Base-by-base conservation (phyloP, 768 basidiomycete species). In the Suillus fuscotomentosus region DNA sequence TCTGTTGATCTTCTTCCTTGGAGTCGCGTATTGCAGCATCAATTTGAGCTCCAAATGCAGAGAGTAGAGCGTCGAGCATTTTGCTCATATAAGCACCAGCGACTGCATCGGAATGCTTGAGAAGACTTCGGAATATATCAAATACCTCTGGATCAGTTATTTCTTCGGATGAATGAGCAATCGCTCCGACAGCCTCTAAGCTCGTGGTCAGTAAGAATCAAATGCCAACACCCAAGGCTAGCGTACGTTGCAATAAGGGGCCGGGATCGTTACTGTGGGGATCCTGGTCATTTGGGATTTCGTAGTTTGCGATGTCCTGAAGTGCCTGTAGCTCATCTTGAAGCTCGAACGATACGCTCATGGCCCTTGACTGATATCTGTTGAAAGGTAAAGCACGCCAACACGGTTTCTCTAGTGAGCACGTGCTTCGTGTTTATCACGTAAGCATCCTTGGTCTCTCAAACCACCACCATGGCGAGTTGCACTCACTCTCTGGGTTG, bases 61-160 rank as follows among this genome's bases (percentile, higher is more conserved):
- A 96, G 1, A 86, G 79, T 63, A 97, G 83, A 3, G 92, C 90
- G 77, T 99, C 97, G 54, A 98, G 83, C 0, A 97, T 80, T 74
- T 97, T 97, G 79, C 79, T 88, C 85, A 97, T 90, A 56, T 88
- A 79, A 0, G 82, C 69, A 27, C 86, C 87, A 5, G 86, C 83
- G 8, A 95, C 84, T 3, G 79, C 74, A 51, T 86, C 83, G 0
- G 89, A 82, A 67, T 88, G 79, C 78, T 96, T 97, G 70, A 99
- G 81, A 13, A 97, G 80, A 66, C 87, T 89, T 56, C 93, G 83
- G 71, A 92, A 91, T 15, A 90, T 85, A 68, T 96, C 95, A 65
- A 97, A 94, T 34, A 90, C 84, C 17, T 87, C 81, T 3, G 79
- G 77, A 34, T 92, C 84, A 0, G 81, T 74, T 60, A 98, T 89